Conservation (phyloP, 441 rosid genomes). For the Adansonia grandidieri region DNA sequence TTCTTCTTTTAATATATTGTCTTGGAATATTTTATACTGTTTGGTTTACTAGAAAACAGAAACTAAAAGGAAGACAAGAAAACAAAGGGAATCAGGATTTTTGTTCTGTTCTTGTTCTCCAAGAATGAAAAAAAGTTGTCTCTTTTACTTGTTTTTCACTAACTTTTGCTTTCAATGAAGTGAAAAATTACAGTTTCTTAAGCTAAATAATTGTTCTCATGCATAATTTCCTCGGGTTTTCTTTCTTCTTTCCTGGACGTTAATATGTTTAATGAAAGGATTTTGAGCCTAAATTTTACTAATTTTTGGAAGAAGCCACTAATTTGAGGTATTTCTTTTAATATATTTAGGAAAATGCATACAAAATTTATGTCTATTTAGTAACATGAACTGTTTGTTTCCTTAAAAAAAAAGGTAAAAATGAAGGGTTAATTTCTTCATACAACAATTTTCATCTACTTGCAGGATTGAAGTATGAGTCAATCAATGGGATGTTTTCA, state of each 20-base stretch:
- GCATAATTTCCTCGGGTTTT: background rate
- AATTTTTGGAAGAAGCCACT: background rate
- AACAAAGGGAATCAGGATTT: background rate
- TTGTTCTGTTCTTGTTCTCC: background rate
- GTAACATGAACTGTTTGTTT: background rate
- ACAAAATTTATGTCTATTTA: no score
- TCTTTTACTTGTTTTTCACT: background rate
- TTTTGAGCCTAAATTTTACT: background rate
- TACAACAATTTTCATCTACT: background rate
- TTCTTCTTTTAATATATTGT: background rate
- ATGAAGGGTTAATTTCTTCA: background rate
- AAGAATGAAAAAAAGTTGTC: background rate
- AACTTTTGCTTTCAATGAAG: background rate
- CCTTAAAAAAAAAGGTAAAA: background rate
- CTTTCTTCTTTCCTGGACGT: background rate
- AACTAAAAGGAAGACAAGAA: background rate
- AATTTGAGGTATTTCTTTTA: no score
- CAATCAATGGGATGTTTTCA: constrained; percentile 47
- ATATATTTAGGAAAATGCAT: no score
- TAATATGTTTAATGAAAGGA: background rate
- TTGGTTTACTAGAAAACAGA: background rate
- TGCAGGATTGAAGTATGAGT: constrained; percentile 37
- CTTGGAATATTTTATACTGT: background rate
- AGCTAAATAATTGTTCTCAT: background rate
- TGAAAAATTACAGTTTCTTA: no score